Evolutionary conservation across 176 grass and related monocot species (phyloP), one percentile per base, ranked within the genome.

Genomic region (Guadua angustifolia): DNA sequence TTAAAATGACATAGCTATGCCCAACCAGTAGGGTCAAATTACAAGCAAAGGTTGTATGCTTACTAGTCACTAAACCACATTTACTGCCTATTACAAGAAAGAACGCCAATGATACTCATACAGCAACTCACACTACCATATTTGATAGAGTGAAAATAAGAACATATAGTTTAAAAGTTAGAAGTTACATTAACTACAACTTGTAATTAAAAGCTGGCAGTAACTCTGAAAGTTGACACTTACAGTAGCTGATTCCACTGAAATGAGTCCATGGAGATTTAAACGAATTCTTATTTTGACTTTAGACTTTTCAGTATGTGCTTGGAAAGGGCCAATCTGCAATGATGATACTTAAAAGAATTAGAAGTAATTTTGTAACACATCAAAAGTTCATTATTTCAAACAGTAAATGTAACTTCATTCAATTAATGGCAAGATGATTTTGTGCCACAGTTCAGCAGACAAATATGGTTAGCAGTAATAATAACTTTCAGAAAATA

Each of bases 191-290:
- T 13, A 66, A 68, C 12, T 69, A 33, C n/a, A 78, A 67, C 12
- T 71, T 49, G 43, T 83, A 47, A 69, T 66, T 61, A 77, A 46
- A 77, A 81, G 43, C 13, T 57, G 29, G 12, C 22, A 71, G 63
- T 61, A 61, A 81, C 55, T 82, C 53, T 39, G 82, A 56, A 86
- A 57, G 18, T 80, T 66, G 46, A 80, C 56, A 86, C 93, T 95
- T 83, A 99, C 96, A 73, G 79, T 56, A 84, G 89, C 96, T 58
- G 91, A 95, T 89, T 99, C 89, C 17, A 95, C 91, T 76, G 81
- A 91, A 90, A 99, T 78, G 66, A 95, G 84, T 57, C 93, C 93
- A 95, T 99, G 96, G 49, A 99, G 91, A 94, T 95, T 95, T 81
- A 99, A 83, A 44, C 89, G 80, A 66, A 95, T 36, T 86, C 76